Conservation (phyloP, 495 filamentous ascomycete species). For the Parathielavia appendiculata region DNA sequence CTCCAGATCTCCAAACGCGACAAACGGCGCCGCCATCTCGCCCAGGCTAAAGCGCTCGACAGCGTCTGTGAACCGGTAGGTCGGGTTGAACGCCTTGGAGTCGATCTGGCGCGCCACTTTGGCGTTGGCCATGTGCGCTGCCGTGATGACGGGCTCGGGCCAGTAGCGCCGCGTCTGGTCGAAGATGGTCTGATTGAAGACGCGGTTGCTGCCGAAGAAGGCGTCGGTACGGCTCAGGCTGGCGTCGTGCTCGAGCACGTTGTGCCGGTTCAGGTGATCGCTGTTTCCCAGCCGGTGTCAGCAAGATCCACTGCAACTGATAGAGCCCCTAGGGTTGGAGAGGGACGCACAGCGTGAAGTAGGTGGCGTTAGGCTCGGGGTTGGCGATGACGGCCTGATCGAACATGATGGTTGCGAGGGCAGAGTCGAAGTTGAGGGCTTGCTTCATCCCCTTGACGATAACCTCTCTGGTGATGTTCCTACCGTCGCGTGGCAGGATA, state of each 20-base stretch:
- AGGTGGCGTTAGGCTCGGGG: neutral
- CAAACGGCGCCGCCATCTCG: slow-evolving; percentile 1
- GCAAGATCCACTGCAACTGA: neutral
- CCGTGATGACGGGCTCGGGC: slow-evolving; percentile 1
- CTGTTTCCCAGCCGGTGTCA: neutral
- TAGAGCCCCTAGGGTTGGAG: neutral
- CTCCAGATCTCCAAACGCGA: slow-evolving; percentile 1
- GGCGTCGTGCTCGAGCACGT: slow-evolving; percentile 4
- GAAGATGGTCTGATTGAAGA: slow-evolving; percentile 8
- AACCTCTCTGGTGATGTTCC: neutral
- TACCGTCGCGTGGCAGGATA: neutral
- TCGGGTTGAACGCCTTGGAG: slow-evolving; percentile 4
- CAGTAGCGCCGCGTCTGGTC: slow-evolving; percentile 6
- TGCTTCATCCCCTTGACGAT: slow-evolving; percentile 6
- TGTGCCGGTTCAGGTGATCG: slow-evolving; percentile 5
- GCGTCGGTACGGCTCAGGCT: slow-evolving; percentile 2
- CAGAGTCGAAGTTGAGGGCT: slow-evolving; percentile 4
- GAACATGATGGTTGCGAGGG: slow-evolving; percentile 8
- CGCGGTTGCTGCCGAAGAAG: neutral
- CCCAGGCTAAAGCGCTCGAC: slow-evolving; percentile 3
- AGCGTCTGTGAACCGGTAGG: neutral
- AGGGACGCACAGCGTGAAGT: slow-evolving; percentile 1
- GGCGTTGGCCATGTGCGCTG: slow-evolving; percentile 1
- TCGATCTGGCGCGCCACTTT: slow-evolving; percentile 1
- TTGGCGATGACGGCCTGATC: slow-evolving; percentile 1